Percentiles rank a stretch among this genome's conserved stretches.
These are phyloP conservation scores for Coniella lustricola DNA, from an alignment of 2,329 filamentous ascomycete species.

Conservation along the genomic window DNA sequence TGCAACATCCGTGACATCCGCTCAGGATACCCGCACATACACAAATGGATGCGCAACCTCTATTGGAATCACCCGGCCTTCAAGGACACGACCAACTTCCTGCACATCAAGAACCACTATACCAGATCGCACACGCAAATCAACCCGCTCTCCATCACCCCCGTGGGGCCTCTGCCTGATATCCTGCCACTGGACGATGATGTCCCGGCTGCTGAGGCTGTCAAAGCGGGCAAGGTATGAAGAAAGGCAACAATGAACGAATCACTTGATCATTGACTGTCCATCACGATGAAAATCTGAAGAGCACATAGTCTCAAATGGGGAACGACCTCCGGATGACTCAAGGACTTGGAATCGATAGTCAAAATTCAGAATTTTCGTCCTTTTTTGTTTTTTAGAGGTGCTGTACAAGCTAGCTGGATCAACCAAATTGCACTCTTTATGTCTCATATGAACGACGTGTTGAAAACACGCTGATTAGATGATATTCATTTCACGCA, in stretches of 20 bases:
- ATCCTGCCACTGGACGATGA: slow-evolving; percentile 74
- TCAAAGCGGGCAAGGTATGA: slow-evolving; percentile 7
- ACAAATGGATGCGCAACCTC: slow-evolving; percentile 73
- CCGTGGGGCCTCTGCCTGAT: slow-evolving; percentile 76
- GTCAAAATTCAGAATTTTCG: too few relatives aligned
- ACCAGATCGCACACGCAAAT: slow-evolving; percentile 58
- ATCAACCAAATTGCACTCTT: too few relatives aligned
- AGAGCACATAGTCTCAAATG: too few relatives aligned
- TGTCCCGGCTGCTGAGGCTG: slow-evolving; percentile 49
- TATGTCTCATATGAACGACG: too few relatives aligned
- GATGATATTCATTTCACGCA: too few relatives aligned
- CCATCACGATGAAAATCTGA: too few relatives aligned
- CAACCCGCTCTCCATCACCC: slow-evolving; percentile 68
- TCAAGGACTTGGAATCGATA: too few relatives aligned
- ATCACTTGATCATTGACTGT: not conserved
- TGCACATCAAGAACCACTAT: slow-evolving; percentile 85
- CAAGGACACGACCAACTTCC: slow-evolving; percentile 75
- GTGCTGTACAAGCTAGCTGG: too few relatives aligned
- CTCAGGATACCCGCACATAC: slow-evolving; percentile 71
- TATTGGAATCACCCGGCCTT: slow-evolving; percentile 83
- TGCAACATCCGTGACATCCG: slow-evolving; percentile 83
- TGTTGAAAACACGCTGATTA: too few relatives aligned
- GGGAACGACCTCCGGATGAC: too few relatives aligned
- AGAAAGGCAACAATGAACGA: not conserved
- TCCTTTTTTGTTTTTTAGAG: too few relatives aligned